Conservation (phyloP, 371 early-diverging fungal genomes). For the Zopfochytrium polystomum region DNA sequence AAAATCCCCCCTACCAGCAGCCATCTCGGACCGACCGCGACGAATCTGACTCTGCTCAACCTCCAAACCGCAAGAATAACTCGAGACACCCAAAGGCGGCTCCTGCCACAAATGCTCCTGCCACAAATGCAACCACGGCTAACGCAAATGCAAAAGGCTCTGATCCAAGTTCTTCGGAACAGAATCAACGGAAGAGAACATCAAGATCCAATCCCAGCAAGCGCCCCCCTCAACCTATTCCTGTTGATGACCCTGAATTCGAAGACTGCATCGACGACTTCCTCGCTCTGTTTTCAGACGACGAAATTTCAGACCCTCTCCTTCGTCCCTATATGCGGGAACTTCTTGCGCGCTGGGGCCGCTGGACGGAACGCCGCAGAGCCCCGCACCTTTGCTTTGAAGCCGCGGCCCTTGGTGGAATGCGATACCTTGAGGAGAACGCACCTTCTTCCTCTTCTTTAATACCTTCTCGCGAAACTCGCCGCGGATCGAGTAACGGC, state of each 20-base stretch:
- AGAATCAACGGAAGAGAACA: too few species aligned
- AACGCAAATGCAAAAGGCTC: too few species aligned
- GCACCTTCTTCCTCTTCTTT: not conserved
- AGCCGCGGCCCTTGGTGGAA: slow-evolving; percentile 23
- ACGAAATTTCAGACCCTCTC: slow-evolving; percentile 13
- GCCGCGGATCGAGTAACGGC: not conserved
- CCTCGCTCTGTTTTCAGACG: slow-evolving; percentile 13
- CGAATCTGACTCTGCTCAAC: too few species aligned
- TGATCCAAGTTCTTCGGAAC: too few species aligned
- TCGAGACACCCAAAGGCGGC: too few species aligned
- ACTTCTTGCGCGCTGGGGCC: slow-evolving; percentile 28
- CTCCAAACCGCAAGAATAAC: too few species aligned
- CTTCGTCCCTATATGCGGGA: slow-evolving; percentile 11
- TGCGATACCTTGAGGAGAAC: slow-evolving; percentile 16
- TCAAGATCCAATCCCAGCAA: too few species aligned
- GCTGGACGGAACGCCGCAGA: slow-evolving; percentile 22
- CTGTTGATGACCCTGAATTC: slow-evolving; percentile 17
- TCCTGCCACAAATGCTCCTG: too few species aligned
- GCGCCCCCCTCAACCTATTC: slow-evolving; percentile 23
- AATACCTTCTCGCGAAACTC: not conserved
- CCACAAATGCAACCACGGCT: too few species aligned
- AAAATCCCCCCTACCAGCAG: too few species aligned
- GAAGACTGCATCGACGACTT: slow-evolving; percentile 19
- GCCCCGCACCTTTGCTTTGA: slow-evolving; percentile 32
- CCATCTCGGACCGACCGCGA: too few species aligned